Base-by-base conservation (phyloP, 345 rosid genomes). In the Lepidium aucheri region DNA sequence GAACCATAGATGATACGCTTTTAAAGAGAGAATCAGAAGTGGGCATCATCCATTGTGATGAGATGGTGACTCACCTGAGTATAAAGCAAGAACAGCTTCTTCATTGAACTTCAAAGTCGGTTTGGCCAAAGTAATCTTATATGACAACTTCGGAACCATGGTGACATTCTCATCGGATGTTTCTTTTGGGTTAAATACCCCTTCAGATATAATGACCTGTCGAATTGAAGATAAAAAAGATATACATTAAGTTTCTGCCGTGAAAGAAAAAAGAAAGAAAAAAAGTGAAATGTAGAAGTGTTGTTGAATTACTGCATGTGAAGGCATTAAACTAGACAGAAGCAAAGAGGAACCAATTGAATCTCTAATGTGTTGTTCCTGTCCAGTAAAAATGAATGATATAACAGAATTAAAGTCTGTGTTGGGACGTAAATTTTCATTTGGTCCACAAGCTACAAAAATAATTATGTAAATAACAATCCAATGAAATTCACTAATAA, bases 311-410 rank as follows among this genome's bases (percentile, higher is more conserved):
- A 86, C 97, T 4, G 85, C 83, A 47, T 88, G 81, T 24, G 75
- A 60, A 41, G 90, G 87, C 95, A 88, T 83, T 72, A 72, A n/a
- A 9, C 84, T 66, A 35, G 73, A 79, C 16, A 73, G 67, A 73
- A 90, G 90, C 72, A 90, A 76, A 15, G 96, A 86, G 39, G 92
- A 90, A 43, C 96, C 99, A 70, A 94, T 82, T 40, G 94, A 82
- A 12, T 85, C 92, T 52, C 70, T 83, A 28, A 90, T 83, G 82
- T 90, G 88, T 64, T 62, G 63, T 77, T 83, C 96, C 98, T 93
- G 77, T 65, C 34, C 53, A 24, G 3, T 3, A 24, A 24, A 24
- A 2, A 24, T 1, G 4, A 24, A 24, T 24, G 26, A 24, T 24
- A 4, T 1, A 24, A 24, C 26, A 24, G 4, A 24, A 4, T 24